Evolutionary conservation across 352 stramenopile species (phyloP).

Genomic region (Aphanomyces euteiches): DNA sequence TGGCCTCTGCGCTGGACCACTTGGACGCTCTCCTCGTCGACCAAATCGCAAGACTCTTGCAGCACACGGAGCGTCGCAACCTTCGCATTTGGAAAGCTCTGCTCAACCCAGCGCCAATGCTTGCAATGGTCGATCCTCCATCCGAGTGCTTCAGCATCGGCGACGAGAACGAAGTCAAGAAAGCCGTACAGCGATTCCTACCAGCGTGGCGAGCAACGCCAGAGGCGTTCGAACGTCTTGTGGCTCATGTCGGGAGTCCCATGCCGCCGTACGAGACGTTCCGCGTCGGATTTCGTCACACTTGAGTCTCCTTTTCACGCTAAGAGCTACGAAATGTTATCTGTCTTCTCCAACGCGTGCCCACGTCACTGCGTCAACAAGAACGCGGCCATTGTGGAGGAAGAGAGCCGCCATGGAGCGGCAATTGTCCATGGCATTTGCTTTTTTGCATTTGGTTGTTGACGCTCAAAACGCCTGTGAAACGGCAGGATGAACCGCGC

Average conservation of each 20-base stretch:
- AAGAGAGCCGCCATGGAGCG: neutral
- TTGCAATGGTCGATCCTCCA: neutral
- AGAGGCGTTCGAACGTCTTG: neutral
- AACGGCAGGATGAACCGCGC: neutral
- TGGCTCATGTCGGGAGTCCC: neutral
- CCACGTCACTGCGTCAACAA: too few relatives aligned
- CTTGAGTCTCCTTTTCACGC: too few relatives aligned
- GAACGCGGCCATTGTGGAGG: neutral
- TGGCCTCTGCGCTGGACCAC: neutral
- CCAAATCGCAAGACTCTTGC: neutral
- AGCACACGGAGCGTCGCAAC: neutral
- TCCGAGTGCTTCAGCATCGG: neutral
- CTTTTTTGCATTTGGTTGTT: too few relatives aligned
- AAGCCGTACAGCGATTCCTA: neutral
- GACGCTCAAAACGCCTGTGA: too few relatives aligned
- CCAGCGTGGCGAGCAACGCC: constrained; percentile 1
- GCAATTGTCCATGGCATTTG: too few relatives aligned
- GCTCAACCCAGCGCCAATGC: neutral
- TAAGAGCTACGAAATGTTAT: too few relatives aligned
- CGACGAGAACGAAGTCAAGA: constrained; percentile 17
- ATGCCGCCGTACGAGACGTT: neutral
- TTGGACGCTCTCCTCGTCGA: neutral
- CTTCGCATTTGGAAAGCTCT: constrained; percentile 12
- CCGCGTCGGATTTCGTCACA: too few relatives aligned
- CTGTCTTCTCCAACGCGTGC: too few relatives aligned